A percentile compares a stretch with the other conserved stretches of the same genome.
Conservation (phyloP, 805 yeast species). For the Blastobotrys terrestris region DNA sequence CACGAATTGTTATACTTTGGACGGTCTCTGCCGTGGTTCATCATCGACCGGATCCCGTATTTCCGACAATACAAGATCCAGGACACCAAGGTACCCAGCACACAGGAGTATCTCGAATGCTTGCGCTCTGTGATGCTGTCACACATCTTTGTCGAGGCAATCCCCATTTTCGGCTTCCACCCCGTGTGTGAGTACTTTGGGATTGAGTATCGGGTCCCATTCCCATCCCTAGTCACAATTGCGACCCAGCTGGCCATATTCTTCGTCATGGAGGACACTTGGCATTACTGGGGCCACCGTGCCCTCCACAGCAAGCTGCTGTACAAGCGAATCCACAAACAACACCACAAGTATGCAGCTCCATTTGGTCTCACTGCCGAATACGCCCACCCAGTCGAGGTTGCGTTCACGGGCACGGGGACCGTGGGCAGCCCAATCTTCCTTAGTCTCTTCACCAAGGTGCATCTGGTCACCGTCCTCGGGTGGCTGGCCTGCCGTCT, state of each 20-base stretch:
- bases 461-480: slow-evolving; percentile 83
- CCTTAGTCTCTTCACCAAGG: slow-evolving; percentile 66
- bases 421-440: slow-evolving; percentile 92
- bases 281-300: slow-evolving; percentile 97
- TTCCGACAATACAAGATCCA: slow-evolving; percentile 87
- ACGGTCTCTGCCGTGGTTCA: slow-evolving; percentile 86
- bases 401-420: slow-evolving; percentile 84
- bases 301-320: slow-evolving; percentile 74
- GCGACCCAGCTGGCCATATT: slow-evolving; percentile 62
- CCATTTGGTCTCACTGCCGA: slow-evolving; percentile 97
- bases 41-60: slow-evolving; percentile 77
- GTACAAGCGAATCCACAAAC: slow-evolving; percentile 90
- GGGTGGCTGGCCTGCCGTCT: slow-evolving; percentile 83
- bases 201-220: slow-evolving; percentile 71
- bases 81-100: slow-evolving; percentile 72
- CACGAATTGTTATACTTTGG: slow-evolving; percentile 92
- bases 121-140: slow-evolving; percentile 74
- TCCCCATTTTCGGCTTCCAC: slow-evolving; percentile 97
- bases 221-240: slow-evolving; percentile 62
- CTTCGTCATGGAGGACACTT: slow-evolving; percentile 82
- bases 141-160: slow-evolving; percentile 87
- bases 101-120: slow-evolving; percentile 88
- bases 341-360: slow-evolving; percentile 96
- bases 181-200: slow-evolving; percentile 81
- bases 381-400: slow-evolving; percentile 95